Conservation (phyloP, 2,329 filamentous ascomycete genomes). For the Furcasterigmium sp. region DNA sequence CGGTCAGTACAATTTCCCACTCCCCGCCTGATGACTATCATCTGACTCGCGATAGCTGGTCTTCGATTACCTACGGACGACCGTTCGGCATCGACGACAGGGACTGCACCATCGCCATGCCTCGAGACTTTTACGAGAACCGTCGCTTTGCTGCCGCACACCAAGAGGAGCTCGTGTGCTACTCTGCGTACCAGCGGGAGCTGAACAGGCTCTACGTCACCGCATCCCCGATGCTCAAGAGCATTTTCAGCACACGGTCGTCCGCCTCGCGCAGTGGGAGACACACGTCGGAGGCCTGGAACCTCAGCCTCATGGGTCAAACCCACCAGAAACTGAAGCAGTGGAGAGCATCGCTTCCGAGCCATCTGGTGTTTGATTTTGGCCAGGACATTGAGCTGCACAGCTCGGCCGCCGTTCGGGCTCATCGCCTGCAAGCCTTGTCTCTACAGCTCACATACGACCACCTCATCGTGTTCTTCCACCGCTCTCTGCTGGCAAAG, state of each 20-base stretch:
- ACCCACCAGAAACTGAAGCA: neutral
- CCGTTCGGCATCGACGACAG: constrained; percentile 35
- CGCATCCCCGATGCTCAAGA: constrained; percentile 21
- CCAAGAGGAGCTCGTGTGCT: constrained; percentile 7
- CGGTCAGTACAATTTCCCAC: constrained; percentile 14
- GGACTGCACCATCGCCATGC: constrained; percentile 29
- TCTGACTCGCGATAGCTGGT: neutral
- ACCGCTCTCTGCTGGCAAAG: constrained; percentile 32
- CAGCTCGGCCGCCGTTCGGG: neutral
- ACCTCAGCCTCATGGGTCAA: neutral
- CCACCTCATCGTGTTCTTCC: constrained; percentile 33
- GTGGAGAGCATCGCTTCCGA: neutral
- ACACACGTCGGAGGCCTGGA: neutral
- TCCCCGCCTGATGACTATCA: neutral
- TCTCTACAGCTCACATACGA: constrained; percentile 36
- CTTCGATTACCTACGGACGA: constrained; percentile 32
- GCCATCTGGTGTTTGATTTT: neutral
- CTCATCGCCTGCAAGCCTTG: constrained; percentile 25
- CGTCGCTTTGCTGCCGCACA: constrained; percentile 15
- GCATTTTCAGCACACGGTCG: constrained; percentile 15
- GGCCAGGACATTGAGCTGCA: neutral
- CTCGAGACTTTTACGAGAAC: constrained; percentile 24
- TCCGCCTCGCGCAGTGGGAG: neutral
- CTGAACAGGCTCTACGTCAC: constrained; percentile 22
- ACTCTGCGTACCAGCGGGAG: constrained; percentile 18